Evolutionary conservation across 1,139 yeast genomes (phyloP), one percentile per base, ranked within the genome.

Genomic region (Blastobotrys capitulatus): DNA sequence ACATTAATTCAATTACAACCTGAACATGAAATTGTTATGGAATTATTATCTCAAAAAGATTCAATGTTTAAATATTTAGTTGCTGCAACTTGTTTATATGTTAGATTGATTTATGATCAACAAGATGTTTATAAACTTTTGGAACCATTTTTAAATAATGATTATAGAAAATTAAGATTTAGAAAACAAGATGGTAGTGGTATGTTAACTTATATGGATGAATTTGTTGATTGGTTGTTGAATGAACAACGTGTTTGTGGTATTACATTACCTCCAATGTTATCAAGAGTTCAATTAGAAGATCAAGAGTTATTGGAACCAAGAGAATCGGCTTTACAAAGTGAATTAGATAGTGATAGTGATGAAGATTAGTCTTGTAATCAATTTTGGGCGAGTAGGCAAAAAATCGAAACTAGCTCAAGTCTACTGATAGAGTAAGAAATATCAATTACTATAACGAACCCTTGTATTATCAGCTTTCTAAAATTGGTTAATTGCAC

Each of bases 1-100:
- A 74, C 86, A 53, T 62, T 85, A 48, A 67, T 84, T 10, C 88
- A 85, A 63, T 65, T 86, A 20, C 80, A 77, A 53, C 90, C 90
- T 0, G 64, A 72, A 4, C 60, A 57, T 12, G 84, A 78, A 8
- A 77, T 85, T 9, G 62, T 84, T 3, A 57, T 68, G 15, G 74
- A 78, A 48, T 76, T 80, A 55, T 67, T 83, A 29, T 61, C 62
- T 10, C 86, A 83, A 57, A 69, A 71, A 34, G 78, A 80, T 54
- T 9, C 35, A 6, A n/a, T 26, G 31, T 84, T 83, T 72, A 84
- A 85, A 65, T 85, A 85, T 60, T 65, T 85, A 47, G 76, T 83
- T 0, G 84, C 84, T 0, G 59, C 84, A 52, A 76, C 80, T 2
- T 76, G 85, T 32, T 60, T 82, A 25, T 83, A 82, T 60, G 66